Base-by-base conservation (phyloP, 176 grass and related monocot species). In the Olyra latifolia region DNA sequence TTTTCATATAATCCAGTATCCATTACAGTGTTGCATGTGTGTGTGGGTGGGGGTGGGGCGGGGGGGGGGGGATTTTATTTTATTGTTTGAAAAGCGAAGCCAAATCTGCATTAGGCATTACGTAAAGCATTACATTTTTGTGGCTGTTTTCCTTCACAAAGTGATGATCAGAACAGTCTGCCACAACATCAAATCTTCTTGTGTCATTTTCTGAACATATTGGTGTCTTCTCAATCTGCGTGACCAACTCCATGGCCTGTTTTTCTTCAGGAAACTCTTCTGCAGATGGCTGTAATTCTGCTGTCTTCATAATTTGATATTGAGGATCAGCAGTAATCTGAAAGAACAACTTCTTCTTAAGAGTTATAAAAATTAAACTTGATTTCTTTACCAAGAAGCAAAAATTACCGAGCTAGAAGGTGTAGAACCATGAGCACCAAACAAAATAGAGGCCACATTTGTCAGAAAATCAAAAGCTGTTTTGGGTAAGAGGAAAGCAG, bases 151-250 rank as follows among this genome's bases (percentile, higher is more conserved):
- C 83, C 78, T 80, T 91, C 38, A 89, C 61, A 86, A 95, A 99
- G 80, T 91, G 83, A 88, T 95, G 92, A 67, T 99, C 96, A 50
- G 88, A 88, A 79, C 80, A 87, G 66, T 95, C 88, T 19, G 87
- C 82, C 48, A 95, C 81, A 40, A 93, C 87, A 88, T 95, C 93
- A 88, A 99, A 93, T 39, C 74, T 69, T 94, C 76, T 90, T 76
- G 85, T 59, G 55, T 56, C 84, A 88, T 79, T 78, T 79, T 63
- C 79, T 71, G 74, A 82, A 71, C 76, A 28, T 69, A 84, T n/a
- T 12, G 22, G 72, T 70, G 79, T 50, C 65, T 81, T 91, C 42
- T 91, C 88, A 66, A 43, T 77, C 55, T 82, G 82, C 72, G 47
- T 53, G 16, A 72, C 74, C 49, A 72, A 71, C 63, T 93, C 88